phyloP scores from a whole-genome alignment of 345 rosid genomes.

The Erucastrum elatum region DNA sequence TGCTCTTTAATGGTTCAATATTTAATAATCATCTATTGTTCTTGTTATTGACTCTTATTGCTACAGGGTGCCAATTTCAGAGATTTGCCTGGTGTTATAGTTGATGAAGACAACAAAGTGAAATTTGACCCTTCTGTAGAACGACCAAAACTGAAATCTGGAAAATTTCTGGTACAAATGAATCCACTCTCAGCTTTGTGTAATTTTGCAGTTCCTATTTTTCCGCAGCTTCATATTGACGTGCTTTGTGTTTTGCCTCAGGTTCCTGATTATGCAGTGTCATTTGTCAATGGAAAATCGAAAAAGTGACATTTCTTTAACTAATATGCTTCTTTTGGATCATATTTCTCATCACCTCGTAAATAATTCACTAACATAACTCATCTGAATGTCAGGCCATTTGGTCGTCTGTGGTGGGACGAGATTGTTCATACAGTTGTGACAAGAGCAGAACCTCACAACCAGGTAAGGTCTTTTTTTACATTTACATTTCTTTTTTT shows the following conservation, averaged over 20 bases:
- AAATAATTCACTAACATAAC: not conserved
- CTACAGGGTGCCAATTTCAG: slow-evolving; percentile 45
- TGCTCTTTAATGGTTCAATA: not conserved
- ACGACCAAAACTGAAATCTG: slow-evolving; percentile 41
- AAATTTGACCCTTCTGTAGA: slow-evolving; percentile 31
- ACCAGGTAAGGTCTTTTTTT: not conserved
- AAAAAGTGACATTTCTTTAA: slow-evolving; percentile 30
- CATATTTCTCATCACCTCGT: not conserved
- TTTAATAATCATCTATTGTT: not conserved
- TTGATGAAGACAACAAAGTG: slow-evolving; percentile 36
- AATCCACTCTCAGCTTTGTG: not conserved
- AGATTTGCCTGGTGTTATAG: slow-evolving; percentile 43
- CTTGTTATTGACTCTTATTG: not conserved
- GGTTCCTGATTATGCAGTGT: slow-evolving; percentile 53
- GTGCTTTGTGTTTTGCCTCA: not conserved
- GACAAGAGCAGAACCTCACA: slow-evolving; percentile 14
- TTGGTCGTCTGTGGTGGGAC: slow-evolving; percentile 8
- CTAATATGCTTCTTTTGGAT: not conserved
- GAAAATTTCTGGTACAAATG: slow-evolving; percentile 41
- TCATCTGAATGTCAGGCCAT: slow-evolving; percentile 1
- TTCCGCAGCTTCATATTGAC: not conserved
- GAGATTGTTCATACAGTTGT: slow-evolving; percentile 10
- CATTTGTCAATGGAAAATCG: slow-evolving; percentile 1
- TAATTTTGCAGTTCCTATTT: not conserved
- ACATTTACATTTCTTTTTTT: not conserved